Conservation (phyloP, 148 eudicot genomes). For the Rhododendron simsii region DNA sequence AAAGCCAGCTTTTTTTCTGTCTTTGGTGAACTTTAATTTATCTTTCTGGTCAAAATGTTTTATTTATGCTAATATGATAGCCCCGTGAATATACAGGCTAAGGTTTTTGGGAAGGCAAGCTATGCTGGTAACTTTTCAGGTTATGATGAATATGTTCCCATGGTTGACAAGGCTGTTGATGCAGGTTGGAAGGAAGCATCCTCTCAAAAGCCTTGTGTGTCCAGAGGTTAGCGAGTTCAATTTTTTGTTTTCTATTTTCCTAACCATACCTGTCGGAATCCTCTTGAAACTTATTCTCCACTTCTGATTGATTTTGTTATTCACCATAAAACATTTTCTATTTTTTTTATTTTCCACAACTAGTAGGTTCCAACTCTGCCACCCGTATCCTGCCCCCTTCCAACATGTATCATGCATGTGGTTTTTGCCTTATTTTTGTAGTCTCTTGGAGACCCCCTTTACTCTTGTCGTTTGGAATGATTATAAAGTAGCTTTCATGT, state of each 20-base stretch:
- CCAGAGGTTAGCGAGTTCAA: constrained; percentile 45
- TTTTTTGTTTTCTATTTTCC: not conserved
- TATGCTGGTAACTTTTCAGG: constrained; percentile 54
- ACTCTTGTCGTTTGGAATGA: not conserved
- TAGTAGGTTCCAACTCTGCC: not conserved
- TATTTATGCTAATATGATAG: not conserved
- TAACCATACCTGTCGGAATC: not conserved
- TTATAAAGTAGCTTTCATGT: not conserved
- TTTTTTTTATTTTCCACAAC: not conserved
- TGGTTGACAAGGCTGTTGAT: constrained; percentile 98
- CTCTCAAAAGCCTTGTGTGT: constrained; percentile 34
- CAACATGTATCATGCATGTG: not conserved
- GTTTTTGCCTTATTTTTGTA: not conserved
- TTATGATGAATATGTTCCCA: constrained; percentile 92
- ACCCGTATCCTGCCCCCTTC: not conserved
- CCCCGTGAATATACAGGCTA: constrained; percentile 46
- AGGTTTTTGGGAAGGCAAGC: constrained; percentile 53
- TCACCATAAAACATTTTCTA: not conserved
- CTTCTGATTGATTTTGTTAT: not conserved
- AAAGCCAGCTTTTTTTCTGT: not conserved
- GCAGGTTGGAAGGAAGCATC: constrained; percentile 72
- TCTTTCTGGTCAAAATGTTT: not conserved
- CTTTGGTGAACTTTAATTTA: not conserved
- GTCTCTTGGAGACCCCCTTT: constrained; percentile 5
- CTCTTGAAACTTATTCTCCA: not conserved